Percentiles rank a stretch among this genome's conserved stretches.
Conservation (phyloP, 352 stramenopile genomes). For the Plasmopara muralis region DNA sequence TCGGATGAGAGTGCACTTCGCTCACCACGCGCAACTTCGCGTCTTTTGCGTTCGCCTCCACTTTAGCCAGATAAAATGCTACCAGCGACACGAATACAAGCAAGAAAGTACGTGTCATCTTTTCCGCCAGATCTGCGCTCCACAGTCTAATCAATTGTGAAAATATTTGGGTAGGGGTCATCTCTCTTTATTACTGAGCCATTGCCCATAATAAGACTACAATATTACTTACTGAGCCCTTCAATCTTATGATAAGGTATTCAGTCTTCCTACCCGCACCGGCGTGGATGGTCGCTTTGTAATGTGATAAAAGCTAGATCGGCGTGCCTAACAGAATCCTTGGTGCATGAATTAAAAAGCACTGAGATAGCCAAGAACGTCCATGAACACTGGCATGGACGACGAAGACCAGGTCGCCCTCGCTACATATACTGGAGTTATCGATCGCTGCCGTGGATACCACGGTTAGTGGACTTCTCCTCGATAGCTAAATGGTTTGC, state of each 20-base stretch:
- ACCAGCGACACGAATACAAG: slow-evolving; percentile 4
- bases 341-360: too few relatives aligned
- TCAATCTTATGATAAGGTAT: neutral
- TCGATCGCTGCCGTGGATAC: too few relatives aligned
- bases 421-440: too few relatives aligned
- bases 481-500: too few relatives aligned
- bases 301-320: neutral
- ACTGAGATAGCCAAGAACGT: too few relatives aligned
- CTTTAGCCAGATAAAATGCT: slow-evolving; percentile 1
- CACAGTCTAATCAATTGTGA: neutral
- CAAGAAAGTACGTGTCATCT: slow-evolving; percentile 13
- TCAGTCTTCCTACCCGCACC: slow-evolving; percentile 1
- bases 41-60: slow-evolving; percentile 4
- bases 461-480: too few relatives aligned
- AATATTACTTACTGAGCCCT: neutral
- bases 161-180: neutral
- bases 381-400: too few relatives aligned
- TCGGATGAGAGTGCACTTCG: slow-evolving; percentile 25
- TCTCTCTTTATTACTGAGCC: too few relatives aligned
- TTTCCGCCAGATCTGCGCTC: neutral
- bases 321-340: neutral
- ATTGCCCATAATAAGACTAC: too few relatives aligned
- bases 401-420: too few relatives aligned
- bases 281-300: too few relatives aligned
- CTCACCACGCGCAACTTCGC: slow-evolving; percentile 23